Conservation (phyloP, 495 filamentous ascomycete species). For the Penicillium longicatenatum region DNA sequence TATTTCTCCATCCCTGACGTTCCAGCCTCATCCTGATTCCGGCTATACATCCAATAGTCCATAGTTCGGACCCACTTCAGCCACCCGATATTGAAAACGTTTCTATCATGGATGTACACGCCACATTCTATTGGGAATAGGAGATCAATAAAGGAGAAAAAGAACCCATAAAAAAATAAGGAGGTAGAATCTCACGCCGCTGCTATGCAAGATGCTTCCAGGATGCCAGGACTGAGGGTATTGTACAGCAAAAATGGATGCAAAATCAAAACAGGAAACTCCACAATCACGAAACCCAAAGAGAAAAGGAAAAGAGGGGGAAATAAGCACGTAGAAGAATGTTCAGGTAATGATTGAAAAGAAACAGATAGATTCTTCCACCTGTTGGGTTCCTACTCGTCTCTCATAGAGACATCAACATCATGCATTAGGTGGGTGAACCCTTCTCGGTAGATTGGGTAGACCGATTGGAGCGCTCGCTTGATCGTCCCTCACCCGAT, state of each 20-base stretch:
- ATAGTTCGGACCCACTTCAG: slow-evolving; percentile 30
- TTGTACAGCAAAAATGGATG: slow-evolving; percentile 21
- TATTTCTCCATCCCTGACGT: neutral
- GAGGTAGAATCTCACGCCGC: slow-evolving; percentile 22
- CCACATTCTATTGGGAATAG: slow-evolving; percentile 11
- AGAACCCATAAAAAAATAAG: slow-evolving; percentile 4
- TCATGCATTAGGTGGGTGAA: slow-evolving; percentile 8
- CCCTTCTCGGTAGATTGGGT: neutral
- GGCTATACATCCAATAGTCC: slow-evolving; percentile 14
- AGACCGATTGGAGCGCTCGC: slow-evolving; percentile 1
- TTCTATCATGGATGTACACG: slow-evolving; percentile 18
- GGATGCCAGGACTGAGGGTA: slow-evolving; percentile 22
- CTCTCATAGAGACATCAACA: slow-evolving; percentile 14
- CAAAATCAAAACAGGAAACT: slow-evolving; percentile 10
- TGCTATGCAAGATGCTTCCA: slow-evolving; percentile 34
- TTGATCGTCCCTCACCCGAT: slow-evolving; percentile 34
- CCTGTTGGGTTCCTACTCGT: slow-evolving; percentile 15
- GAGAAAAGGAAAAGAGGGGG: slow-evolving; percentile 6
- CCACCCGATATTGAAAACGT: slow-evolving; percentile 8
- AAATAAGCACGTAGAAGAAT: slow-evolving; percentile 24
- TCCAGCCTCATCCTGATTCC: neutral
- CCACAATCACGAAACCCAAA: slow-evolving; percentile 6
- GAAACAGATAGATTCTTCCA: neutral
- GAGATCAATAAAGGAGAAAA: slow-evolving; percentile 1
- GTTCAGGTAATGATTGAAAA: slow-evolving; percentile 21